phyloP scores from a whole-genome alignment of 1,284 basidiomycete genomes.

The Tylopilus orsonianus region DNA sequence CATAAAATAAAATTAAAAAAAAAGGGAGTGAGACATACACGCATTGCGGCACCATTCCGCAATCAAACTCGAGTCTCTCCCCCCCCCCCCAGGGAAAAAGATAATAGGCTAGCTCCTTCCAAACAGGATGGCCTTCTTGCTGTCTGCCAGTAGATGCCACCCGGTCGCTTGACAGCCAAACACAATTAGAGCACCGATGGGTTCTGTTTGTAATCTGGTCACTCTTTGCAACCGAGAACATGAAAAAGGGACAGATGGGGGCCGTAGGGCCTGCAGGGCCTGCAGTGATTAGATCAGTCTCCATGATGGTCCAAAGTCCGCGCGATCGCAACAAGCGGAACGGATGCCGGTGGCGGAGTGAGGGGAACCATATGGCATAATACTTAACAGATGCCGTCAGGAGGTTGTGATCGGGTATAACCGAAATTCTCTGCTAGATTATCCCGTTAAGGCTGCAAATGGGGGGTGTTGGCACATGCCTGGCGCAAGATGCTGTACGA shows the following conservation, averaged over 20 bases:
- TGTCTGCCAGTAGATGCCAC: constrained; percentile 9
- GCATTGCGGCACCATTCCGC: constrained; percentile 20
- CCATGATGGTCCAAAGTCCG: constrained; percentile 24
- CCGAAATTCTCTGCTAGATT: constrained; percentile 21
- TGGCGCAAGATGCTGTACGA: constrained; percentile 20
- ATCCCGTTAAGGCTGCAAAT: constrained; percentile 20
- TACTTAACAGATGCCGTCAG: constrained; percentile 35
- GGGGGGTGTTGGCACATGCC: constrained; percentile 16
- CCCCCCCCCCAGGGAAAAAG: constrained; percentile 18
- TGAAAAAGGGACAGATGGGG: constrained; percentile 21
- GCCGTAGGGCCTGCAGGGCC: constrained; percentile 20
- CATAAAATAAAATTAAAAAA: background rate
- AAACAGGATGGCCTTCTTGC: constrained; percentile 23
- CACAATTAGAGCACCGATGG: constrained; percentile 5
- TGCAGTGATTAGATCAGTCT: constrained; percentile 29
- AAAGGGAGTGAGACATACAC: constrained; percentile 18
- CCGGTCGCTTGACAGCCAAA: constrained; percentile 9
- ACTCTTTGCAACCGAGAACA: constrained; percentile 14
- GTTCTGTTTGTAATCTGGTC: constrained; percentile 17
- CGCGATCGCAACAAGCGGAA: constrained; percentile 31
- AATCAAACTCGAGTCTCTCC: constrained; percentile 19
- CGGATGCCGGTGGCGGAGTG: constrained; percentile 36
- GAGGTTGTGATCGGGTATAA: constrained; percentile 26
- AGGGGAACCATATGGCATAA: constrained; percentile 37
- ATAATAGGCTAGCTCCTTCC: constrained; percentile 24